Evolutionary conservation across 148 eudicot genomes (phyloP).

Genomic region (Bassia scoparia): DNA sequence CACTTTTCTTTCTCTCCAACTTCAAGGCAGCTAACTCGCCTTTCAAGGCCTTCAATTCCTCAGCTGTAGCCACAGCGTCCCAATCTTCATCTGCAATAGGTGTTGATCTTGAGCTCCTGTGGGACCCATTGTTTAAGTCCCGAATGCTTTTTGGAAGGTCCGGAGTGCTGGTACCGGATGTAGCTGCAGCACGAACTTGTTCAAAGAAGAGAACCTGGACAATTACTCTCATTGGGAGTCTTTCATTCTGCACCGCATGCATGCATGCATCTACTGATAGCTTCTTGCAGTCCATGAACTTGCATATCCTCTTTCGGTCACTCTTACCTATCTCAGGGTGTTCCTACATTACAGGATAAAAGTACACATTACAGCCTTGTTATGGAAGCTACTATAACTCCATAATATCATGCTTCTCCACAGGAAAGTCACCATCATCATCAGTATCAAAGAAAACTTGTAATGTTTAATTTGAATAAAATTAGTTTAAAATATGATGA

Average conservation of each 20-base stretch:
- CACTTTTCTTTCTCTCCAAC: conserved; percentile 37
- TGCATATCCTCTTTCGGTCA: conserved; percentile 79
- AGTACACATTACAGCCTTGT: too few relatives aligned
- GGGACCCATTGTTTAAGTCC: conserved; percentile 54
- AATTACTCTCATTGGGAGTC: conserved; percentile 82
- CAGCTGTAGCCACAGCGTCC: conserved; percentile 83
- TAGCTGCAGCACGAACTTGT: conserved; percentile 78
- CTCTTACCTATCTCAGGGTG: conserved; percentile 87
- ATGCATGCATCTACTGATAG: conserved; percentile 86
- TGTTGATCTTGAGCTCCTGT: conserved; percentile 62
- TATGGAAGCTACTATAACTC: too few relatives aligned
- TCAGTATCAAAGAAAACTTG: neutral
- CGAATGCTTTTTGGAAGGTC: conserved; percentile 65
- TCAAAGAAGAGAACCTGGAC: conserved; percentile 92
- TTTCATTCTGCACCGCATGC: conserved; percentile 94
- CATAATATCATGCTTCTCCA: too few relatives aligned
- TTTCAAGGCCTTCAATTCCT: conserved; percentile 69
- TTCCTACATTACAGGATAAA: conserved; percentile 42
- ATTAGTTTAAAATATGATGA: neutral
- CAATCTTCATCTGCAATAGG: conserved; percentile 74
- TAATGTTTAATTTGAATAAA: too few relatives aligned
- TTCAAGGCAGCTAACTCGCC: conserved; percentile 76
- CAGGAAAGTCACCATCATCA: neutral
- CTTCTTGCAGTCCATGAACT: conserved; percentile 92
- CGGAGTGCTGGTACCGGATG: conserved; percentile 89